A percentile compares a stretch with the other conserved stretches of the same genome.
Conservation (phyloP, 768 basidiomycete genomes). For the Albatrellus ellisii region DNA sequence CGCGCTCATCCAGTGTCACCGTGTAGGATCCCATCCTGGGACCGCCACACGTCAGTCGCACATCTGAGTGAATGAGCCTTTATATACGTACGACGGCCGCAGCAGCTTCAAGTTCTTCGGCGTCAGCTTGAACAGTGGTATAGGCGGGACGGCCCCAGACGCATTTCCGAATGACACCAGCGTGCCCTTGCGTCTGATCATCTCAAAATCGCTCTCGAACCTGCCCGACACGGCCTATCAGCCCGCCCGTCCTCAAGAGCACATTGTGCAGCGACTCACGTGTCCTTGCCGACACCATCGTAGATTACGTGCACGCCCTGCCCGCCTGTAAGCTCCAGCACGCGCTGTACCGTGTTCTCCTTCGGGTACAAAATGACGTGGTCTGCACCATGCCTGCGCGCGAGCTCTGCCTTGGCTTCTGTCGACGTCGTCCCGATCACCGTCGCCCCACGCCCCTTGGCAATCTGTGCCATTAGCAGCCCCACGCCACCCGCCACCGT, state of each 20-base stretch:
- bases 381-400: conserved; percentile 67
- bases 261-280: conserved; percentile 34
- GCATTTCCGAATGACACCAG: conserved; percentile 89
- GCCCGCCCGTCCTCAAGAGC: background rate
- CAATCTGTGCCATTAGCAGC: conserved; percentile 52
- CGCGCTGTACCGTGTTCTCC: conserved; percentile 63
- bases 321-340: conserved; percentile 63
- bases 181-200: conserved; percentile 79
- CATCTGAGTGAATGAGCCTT: background rate
- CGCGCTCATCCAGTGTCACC: conserved; percentile 59
- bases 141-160: conserved; percentile 69
- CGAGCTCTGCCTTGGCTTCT: conserved; percentile 68
- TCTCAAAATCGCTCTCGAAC: conserved; percentile 70
- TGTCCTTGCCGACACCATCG: conserved; percentile 96
- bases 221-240: conserved; percentile 22
- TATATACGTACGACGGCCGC: conserved; percentile 55
- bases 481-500: conserved; percentile 89
- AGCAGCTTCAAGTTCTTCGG: conserved; percentile 74
- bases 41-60: no score
- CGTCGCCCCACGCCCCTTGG: conserved; percentile 62
- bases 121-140: conserved; percentile 57
- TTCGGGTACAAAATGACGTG: conserved; percentile 75
- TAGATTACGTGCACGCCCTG: conserved; percentile 78
- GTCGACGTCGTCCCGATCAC: conserved; percentile 93
- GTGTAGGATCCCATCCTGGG: conserved; percentile 59